Evolutionary conservation across 1,139 yeast genomes (phyloP).

Genomic region (Saccharomycopsis crataegensis): DNA sequence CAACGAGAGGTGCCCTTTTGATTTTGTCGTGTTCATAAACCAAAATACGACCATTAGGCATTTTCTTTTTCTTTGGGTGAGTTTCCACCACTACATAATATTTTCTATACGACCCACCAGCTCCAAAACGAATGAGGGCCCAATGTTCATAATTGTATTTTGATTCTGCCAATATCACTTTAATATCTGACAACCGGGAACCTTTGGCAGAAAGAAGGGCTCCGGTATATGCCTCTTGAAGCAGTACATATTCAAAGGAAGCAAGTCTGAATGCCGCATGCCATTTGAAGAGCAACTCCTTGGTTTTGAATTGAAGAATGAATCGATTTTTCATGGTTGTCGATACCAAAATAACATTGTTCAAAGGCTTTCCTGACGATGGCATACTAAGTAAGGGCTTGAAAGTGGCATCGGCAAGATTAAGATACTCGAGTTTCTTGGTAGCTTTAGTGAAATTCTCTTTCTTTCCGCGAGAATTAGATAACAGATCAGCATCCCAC

Average conservation of each 20-base stretch:
- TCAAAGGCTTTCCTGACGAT: constrained; percentile 50
- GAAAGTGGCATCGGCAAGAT: constrained; percentile 86
- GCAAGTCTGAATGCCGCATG: constrained; percentile 63
- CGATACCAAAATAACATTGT: constrained; percentile 77
- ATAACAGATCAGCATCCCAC: constrained; percentile 82
- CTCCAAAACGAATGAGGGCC: constrained; percentile 90
- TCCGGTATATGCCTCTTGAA: constrained; percentile 85
- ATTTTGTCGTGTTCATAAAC: constrained; percentile 59
- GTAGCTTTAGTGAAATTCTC: constrained; percentile 47
- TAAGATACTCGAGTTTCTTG: constrained; percentile 79
- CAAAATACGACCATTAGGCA: constrained; percentile 28
- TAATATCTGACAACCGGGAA: constrained; percentile 62
- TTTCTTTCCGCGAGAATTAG: constrained; percentile 42
- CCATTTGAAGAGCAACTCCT: constrained; percentile 51
- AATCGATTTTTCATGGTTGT: constrained; percentile 81
- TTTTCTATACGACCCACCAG: constrained; percentile 97
- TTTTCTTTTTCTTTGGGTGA: constrained; percentile 24
- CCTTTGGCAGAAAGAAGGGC: constrained; percentile 76
- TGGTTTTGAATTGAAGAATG: constrained; percentile 65
- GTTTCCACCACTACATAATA: constrained; percentile 94
- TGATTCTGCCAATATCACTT: constrained; percentile 67
- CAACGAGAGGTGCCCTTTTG: constrained; percentile 71
- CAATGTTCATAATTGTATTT: constrained; percentile 85
- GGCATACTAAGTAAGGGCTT: constrained; percentile 46
- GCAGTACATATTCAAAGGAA: constrained; percentile 55